These are phyloP conservation scores for Termitomyces sp. DNA, from an alignment of 768 basidiomycete genomes.

Conservation along the genomic window DNA sequence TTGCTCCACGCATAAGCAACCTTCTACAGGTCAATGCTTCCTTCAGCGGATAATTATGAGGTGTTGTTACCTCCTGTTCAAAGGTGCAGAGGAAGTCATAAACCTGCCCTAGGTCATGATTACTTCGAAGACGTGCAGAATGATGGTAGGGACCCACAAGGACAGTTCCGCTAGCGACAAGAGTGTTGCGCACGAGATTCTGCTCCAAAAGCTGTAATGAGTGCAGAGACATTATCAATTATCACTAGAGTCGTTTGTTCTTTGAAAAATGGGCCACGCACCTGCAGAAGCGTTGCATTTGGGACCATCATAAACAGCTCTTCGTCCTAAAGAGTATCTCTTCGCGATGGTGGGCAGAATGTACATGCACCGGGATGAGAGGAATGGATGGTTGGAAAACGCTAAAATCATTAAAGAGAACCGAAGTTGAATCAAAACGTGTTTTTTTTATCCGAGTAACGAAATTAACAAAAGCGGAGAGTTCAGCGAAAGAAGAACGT, in stretches of 20 bases:
- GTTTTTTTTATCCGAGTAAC: constrained; percentile 5
- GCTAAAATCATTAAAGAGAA: background rate
- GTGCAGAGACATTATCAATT: background rate
- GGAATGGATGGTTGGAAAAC: background rate
- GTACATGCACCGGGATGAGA: background rate
- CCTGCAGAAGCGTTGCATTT: background rate
- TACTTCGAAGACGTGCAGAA: background rate
- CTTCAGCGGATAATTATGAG: background rate
- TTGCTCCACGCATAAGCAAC: constrained; percentile 29
- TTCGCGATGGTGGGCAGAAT: background rate
- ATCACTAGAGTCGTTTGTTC: background rate
- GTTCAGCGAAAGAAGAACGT: background rate
- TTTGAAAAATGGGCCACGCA: background rate
- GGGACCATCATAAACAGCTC: constrained; percentile 2
- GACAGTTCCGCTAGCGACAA: constrained; percentile 22
- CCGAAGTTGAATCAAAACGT: constrained; percentile 5
- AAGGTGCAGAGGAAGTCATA: constrained; percentile 32
- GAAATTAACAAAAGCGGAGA: background rate
- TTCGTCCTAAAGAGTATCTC: background rate
- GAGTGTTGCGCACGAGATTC: constrained; percentile 20
- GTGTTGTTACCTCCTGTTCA: constrained; percentile 25
- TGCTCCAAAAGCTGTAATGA: constrained; percentile 16
- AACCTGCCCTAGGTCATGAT: constrained; percentile 16
- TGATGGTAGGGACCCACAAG: constrained; percentile 14
- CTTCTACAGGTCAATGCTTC: constrained; percentile 10